Conservation (phyloP, 306 rosid genomes). For the Bauhinia variegata region DNA sequence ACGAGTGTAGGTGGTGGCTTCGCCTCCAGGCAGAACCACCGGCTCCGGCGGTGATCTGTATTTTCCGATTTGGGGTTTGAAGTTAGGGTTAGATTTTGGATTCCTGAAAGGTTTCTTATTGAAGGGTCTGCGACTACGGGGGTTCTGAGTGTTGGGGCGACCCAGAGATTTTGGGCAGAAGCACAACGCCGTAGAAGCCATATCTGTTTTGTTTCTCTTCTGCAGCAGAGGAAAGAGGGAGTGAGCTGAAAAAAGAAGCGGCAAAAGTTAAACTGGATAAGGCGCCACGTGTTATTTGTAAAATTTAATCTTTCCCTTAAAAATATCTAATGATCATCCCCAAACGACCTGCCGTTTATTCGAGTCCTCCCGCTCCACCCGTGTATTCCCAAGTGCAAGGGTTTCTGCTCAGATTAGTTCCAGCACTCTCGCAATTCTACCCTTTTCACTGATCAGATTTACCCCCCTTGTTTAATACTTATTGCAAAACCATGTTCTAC, state of each 20-base stretch:
- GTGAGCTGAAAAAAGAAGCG: background rate
- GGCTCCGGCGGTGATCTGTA: constrained; percentile 43
- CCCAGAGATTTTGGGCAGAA: constrained; percentile 57
- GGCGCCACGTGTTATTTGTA: constrained; percentile 30
- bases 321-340: too few relatives aligned
- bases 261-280: constrained; percentile 27
- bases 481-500: too few relatives aligned
- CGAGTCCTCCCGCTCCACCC: too few relatives aligned
- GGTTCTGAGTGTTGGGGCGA: constrained; percentile 53
- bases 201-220: constrained; percentile 2
- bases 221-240: background rate
- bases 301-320: too few relatives aligned
- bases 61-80: constrained; percentile 22
- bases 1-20: constrained; percentile 84
- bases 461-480: too few relatives aligned
- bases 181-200: constrained; percentile 62
- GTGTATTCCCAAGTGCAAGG: too few relatives aligned
- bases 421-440: too few relatives aligned
- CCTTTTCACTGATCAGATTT: too few relatives aligned
- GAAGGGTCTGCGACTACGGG: constrained; percentile 36
- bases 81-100: constrained; percentile 43
- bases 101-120: constrained; percentile 37
- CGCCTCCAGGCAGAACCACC: constrained; percentile 53
- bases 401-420: too few relatives aligned
- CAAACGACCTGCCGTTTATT: background rate